Evolutionary conservation across 2,329 filamentous ascomycete species (phyloP).

Genomic region (Arthrobotrys conoides): DNA sequence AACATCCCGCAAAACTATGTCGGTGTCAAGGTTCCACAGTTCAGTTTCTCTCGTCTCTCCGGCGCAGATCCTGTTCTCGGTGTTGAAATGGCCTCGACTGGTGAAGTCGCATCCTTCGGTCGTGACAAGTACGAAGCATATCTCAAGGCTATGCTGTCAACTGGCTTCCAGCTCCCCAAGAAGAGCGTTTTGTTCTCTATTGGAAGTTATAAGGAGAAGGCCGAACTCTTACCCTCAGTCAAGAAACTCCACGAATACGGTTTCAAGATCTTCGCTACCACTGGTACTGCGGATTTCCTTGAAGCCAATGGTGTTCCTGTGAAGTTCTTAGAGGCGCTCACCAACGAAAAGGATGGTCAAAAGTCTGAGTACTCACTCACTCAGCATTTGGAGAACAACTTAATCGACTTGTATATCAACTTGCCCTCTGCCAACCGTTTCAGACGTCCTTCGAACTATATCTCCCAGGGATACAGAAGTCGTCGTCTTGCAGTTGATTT

Average conservation of each 20-base stretch:
- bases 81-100: conserved; percentile 99
- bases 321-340: conserved; percentile 91
- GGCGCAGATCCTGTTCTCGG: conserved; percentile 96
- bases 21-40: conserved; percentile 97
- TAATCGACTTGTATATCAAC: conserved; percentile 99
- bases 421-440: conserved; percentile 98
- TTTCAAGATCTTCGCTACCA: conserved; percentile 95
- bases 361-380: conserved; percentile 97
- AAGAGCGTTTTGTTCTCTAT: conserved; percentile 96
- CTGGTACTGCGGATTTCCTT: conserved; percentile 95
- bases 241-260: conserved; percentile 89
- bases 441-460: conserved; percentile 95
- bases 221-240: conserved; percentile 94
- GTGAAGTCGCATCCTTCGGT: conserved; percentile 97
- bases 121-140: conserved; percentile 97
- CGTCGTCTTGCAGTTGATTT: conserved; percentile 98
- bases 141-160: conserved; percentile 93
- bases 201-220: conserved; percentile 97
- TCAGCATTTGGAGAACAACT: conserved; percentile 95
- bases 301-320: conserved; percentile 92
- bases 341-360: conserved; percentile 80
- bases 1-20: conserved; percentile 85
- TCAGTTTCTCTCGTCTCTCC: conserved; percentile 97
- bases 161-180: conserved; percentile 95
- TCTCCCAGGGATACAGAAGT: conserved; percentile 97